Conservation (phyloP, 805 yeast genomes). For the Wickerhamiella brachini region DNA sequence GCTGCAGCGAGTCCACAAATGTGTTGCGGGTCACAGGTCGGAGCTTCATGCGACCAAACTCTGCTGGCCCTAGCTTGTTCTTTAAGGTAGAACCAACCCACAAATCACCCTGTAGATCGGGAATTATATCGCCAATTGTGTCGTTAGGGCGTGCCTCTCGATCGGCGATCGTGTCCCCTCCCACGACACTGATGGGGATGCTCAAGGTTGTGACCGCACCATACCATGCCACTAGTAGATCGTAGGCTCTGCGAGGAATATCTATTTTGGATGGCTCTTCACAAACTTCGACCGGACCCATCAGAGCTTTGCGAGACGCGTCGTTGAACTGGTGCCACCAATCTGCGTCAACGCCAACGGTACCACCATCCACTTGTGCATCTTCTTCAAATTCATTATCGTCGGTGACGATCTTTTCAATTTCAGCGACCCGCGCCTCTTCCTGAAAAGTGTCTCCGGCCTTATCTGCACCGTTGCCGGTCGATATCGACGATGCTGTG, state of each 20-base stretch:
- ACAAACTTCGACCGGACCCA: neutral
- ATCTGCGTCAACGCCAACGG: neutral
- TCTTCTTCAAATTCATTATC: neutral
- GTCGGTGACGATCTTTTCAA: neutral
- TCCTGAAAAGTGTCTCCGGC: neutral
- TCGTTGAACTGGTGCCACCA: slow-evolving; percentile 2
- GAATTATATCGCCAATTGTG: slow-evolving; percentile 1
- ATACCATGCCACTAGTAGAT: slow-evolving; percentile 5
- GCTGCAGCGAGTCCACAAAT: neutral
- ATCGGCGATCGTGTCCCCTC: neutral
- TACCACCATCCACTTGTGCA: neutral
- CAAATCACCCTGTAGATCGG: neutral
- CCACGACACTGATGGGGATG: slow-evolving; percentile 3
- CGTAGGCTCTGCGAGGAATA: slow-evolving; percentile 2
- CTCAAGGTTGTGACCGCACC: slow-evolving; percentile 5
- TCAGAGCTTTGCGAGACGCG: neutral
- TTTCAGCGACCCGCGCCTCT: neutral
- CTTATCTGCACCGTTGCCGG: neutral
- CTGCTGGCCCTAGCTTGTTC: neutral
- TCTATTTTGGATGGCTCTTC: neutral
- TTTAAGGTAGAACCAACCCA: neutral
- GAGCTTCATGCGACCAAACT: neutral
- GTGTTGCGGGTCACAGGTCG: neutral
- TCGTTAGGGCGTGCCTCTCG: neutral
- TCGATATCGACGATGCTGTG: neutral